Percentiles rank a stretch among this genome's conserved stretches.
These are phyloP conservation scores for Cystobasidium pallidum DNA, from an alignment of 1,284 basidiomycete genomes.

Conservation along the genomic window DNA sequence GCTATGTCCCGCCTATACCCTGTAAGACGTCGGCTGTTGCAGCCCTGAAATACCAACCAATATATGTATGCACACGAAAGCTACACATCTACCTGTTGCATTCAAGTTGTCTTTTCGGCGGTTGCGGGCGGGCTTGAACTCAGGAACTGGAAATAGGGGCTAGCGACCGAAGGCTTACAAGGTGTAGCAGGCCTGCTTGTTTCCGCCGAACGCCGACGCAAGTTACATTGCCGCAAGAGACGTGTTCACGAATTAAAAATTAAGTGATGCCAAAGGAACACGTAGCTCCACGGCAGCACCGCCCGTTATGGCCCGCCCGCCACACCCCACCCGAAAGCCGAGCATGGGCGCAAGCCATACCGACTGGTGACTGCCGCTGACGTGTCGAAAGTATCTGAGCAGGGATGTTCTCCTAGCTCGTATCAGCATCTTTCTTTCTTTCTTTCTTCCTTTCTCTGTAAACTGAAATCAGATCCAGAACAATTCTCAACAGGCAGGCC, in stretches of 20 bases:
- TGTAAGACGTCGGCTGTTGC: too few species aligned
- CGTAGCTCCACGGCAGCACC: background rate
- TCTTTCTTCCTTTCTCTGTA: background rate
- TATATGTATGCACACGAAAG: too few species aligned
- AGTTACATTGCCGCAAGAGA: background rate
- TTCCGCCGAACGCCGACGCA: background rate
- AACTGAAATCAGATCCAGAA: constrained; percentile 22
- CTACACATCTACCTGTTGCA: too few species aligned
- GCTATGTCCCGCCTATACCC: too few species aligned
- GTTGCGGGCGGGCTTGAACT: too few species aligned
- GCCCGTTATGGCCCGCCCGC: constrained; percentile 1
- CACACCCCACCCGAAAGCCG: background rate
- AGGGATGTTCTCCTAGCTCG: too few species aligned
- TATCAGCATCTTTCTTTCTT: background rate
- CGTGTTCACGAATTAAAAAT: background rate
- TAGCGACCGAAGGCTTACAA: background rate
- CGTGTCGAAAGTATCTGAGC: constrained; percentile 1
- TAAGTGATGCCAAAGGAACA: background rate
- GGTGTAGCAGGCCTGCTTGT: background rate
- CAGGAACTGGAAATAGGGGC: constrained; percentile 3
- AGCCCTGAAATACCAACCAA: too few species aligned
- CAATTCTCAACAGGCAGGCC: too few species aligned
- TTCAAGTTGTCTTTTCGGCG: too few species aligned
- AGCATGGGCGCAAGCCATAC: constrained; percentile 5
- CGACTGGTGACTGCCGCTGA: background rate